phyloP scores from a whole-genome alignment of 805 yeast genomes.

The Yarrowia bubula region DNA sequence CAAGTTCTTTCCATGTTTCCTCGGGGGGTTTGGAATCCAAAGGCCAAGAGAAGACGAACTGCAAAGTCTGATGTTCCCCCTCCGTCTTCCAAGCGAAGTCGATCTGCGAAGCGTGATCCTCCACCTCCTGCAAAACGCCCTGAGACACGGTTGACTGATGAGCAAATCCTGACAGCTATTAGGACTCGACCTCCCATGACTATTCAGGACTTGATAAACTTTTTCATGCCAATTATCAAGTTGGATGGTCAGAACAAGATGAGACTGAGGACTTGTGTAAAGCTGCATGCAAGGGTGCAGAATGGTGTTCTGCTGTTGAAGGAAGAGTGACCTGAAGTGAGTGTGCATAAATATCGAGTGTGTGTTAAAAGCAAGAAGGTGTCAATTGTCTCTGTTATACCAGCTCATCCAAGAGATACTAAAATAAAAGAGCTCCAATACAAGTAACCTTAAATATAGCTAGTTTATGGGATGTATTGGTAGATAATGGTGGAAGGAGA shows the following conservation, averaged over 20 bases:
- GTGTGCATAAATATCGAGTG: too few relatives aligned
- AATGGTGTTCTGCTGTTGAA: slow-evolving; percentile 43
- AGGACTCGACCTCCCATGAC: slow-evolving; percentile 44
- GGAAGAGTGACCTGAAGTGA: neutral
- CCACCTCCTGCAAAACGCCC: slow-evolving; percentile 43
- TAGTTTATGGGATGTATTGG: too few relatives aligned
- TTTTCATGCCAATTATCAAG: slow-evolving; percentile 59
- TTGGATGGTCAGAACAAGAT: slow-evolving; percentile 62
- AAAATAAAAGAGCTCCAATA: too few relatives aligned
- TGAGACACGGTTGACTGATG: slow-evolving; percentile 56
- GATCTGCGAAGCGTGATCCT: slow-evolving; percentile 33
- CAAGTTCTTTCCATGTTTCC: slow-evolving; percentile 66
- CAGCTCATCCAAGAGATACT: too few relatives aligned
- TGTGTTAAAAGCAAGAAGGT: too few relatives aligned
- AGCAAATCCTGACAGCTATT: slow-evolving; percentile 67
- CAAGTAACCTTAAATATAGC: too few relatives aligned
- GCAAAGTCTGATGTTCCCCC: too few relatives aligned
- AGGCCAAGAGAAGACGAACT: slow-evolving; percentile 39
- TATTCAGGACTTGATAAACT: slow-evolving; percentile 60
- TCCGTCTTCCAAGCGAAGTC: slow-evolving; percentile 40
- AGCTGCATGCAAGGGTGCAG: slow-evolving; percentile 54
- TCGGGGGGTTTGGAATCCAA: slow-evolving; percentile 81
- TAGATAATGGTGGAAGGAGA: too few relatives aligned
- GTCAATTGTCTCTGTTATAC: too few relatives aligned
- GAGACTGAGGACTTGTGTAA: slow-evolving; percentile 57